Evolutionary conservation across 768 basidiomycete species (phyloP).

Genomic region (Termitomyces sp.): DNA sequence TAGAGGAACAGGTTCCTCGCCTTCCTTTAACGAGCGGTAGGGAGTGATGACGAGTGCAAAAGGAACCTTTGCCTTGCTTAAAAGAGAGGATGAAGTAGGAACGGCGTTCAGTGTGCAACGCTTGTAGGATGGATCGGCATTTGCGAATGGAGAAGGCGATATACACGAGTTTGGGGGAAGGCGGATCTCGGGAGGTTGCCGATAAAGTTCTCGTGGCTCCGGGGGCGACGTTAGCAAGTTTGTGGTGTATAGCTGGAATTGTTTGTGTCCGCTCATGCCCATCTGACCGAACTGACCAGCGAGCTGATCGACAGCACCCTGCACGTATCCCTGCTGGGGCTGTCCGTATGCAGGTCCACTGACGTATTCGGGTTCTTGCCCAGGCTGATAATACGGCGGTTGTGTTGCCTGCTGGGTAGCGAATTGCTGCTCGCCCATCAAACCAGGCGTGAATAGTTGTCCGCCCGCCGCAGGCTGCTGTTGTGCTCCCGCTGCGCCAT

Average conservation of each 20-base stretch:
- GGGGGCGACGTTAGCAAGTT: slow-evolving; percentile 93
- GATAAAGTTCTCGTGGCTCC: slow-evolving; percentile 78
- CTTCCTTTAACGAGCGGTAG: slow-evolving; percentile 80
- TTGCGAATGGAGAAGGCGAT: slow-evolving; percentile 71
- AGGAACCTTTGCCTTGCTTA: slow-evolving; percentile 88
- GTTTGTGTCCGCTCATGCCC: slow-evolving; percentile 76
- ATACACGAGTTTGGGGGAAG: slow-evolving; percentile 82
- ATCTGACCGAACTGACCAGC: slow-evolving; percentile 86
- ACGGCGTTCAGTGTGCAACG: slow-evolving; percentile 89
- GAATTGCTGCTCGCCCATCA: slow-evolving; percentile 66
- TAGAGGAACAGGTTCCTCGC: slow-evolving; percentile 81
- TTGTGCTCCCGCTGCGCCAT: slow-evolving; percentile 27
- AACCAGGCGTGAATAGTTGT: slow-evolving; percentile 84
- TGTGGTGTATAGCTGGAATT: slow-evolving; percentile 74
- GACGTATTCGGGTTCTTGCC: slow-evolving; percentile 42
- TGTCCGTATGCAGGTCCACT: slow-evolving; percentile 35
- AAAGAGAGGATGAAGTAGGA: slow-evolving; percentile 81
- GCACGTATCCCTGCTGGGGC: slow-evolving; percentile 34
- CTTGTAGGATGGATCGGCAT: slow-evolving; percentile 89
- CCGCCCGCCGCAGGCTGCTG: slow-evolving; percentile 31
- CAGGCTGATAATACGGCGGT: slow-evolving; percentile 35
- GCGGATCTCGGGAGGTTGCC: slow-evolving; percentile 84
- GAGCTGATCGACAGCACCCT: slow-evolving; percentile 56
- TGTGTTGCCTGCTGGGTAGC: slow-evolving; percentile 50
- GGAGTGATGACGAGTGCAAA: slow-evolving; percentile 87